phyloP scores from a whole-genome alignment of 768 basidiomycete species.

The Saitozyma sp. region DNA sequence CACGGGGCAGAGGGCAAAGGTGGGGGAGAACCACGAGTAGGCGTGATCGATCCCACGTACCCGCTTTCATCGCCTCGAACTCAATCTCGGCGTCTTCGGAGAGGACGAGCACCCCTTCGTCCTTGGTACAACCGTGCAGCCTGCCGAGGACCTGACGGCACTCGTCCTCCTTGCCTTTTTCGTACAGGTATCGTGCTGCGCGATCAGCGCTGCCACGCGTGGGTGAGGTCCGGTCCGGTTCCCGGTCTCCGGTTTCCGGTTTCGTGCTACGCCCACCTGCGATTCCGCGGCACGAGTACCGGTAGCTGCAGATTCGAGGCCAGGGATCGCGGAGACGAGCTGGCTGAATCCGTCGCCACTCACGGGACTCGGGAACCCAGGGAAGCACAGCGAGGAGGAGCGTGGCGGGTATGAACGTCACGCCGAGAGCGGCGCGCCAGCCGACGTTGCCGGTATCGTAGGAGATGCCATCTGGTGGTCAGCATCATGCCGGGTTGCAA shows the following conservation, averaged over 20 bases:
- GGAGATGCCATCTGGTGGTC: constrained; percentile 24
- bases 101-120: constrained; percentile 23
- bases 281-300: too few species aligned
- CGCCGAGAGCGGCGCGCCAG: constrained; percentile 28
- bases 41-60: constrained; percentile 7
- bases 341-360: background rate
- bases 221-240: too few species aligned
- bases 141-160: constrained; percentile 21
- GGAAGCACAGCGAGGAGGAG: constrained; percentile 24
- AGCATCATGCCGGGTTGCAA: too few species aligned
- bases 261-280: too few species aligned
- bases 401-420: constrained; percentile 36
- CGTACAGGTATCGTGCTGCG: constrained; percentile 34
- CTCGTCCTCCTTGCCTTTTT: constrained; percentile 28
- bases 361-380: constrained; percentile 39
- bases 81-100: constrained; percentile 28
- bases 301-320: too few species aligned
- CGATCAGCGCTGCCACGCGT: too few species aligned
- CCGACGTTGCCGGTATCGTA: constrained; percentile 26
- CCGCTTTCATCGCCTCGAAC: constrained; percentile 32
- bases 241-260: too few species aligned
- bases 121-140: constrained; percentile 20
- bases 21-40: background rate
- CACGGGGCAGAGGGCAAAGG: background rate
- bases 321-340: too few species aligned